Conservation (phyloP, 1,284 basidiomycete species). For the Leucoagaricus sp. region DNA sequence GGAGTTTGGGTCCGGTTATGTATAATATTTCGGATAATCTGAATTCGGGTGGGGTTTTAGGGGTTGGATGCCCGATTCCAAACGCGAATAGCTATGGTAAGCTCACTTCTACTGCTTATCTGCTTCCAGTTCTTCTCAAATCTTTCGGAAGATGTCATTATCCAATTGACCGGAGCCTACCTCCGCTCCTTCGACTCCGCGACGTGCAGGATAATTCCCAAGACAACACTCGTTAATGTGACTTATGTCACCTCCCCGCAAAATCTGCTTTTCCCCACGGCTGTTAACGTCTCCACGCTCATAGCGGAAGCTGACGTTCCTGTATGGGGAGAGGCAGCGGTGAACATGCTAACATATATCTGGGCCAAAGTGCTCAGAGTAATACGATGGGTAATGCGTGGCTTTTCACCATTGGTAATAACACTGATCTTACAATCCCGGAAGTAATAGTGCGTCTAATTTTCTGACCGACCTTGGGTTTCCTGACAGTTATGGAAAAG, state of each 20-base stretch:
- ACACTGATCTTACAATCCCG: not conserved
- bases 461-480: too few species aligned
- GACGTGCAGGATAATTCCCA: not conserved
- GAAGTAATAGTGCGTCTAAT: too few species aligned
- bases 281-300: slow-evolving; percentile 1
- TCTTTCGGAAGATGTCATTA: slow-evolving; percentile 1
- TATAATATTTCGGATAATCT: not conserved
- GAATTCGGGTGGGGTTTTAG: not conserved
- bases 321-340: not conserved
- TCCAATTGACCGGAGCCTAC: not conserved
- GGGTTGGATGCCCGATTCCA: not conserved
- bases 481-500: too few species aligned
- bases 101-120: too few species aligned
- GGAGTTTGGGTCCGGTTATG: not conserved
- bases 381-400: slow-evolving; percentile 3
- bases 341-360: slow-evolving; percentile 1
- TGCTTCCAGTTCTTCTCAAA: not conserved
- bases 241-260: not conserved
- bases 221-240: slow-evolving; percentile 3
- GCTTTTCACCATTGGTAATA: not conserved
- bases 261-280: not conserved
- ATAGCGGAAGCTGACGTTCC: not conserved
- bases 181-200: not conserved
- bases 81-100: slow-evolving; percentile 2
- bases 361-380: not conserved